phyloP scores from a whole-genome alignment of 2,329 filamentous ascomycete genomes.

The Paramyrothecium sp. region DNA sequence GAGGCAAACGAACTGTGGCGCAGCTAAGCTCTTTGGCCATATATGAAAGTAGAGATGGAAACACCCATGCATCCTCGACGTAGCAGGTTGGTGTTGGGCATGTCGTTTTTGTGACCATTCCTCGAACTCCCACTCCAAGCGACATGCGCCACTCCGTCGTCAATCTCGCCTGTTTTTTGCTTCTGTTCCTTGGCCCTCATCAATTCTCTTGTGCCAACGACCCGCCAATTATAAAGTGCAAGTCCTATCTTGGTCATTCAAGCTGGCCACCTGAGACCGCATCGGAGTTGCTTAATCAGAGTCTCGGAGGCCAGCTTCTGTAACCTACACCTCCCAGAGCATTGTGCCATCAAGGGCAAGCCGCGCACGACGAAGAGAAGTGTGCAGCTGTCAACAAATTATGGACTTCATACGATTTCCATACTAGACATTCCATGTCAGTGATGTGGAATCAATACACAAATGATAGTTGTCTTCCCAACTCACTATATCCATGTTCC shows the following conservation, averaged over 20 bases:
- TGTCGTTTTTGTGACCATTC: too few relatives aligned
- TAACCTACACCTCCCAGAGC: constrained; percentile 34
- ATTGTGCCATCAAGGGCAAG: constrained; percentile 25
- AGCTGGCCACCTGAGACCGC: constrained; percentile 45
- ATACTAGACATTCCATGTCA: constrained; percentile 26
- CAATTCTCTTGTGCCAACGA: too few relatives aligned
- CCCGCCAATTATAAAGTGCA: constrained; percentile 30
- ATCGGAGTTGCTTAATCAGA: constrained; percentile 46
- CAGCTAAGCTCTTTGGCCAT: too few relatives aligned
- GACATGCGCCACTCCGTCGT: too few relatives aligned
- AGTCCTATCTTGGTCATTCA: constrained; percentile 41
- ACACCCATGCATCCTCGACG: too few relatives aligned
- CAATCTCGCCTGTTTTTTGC: too few relatives aligned
- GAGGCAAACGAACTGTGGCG: too few relatives aligned
- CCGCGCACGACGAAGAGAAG: constrained; percentile 17
- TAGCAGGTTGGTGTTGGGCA: too few relatives aligned
- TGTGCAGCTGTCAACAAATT: constrained; percentile 24
- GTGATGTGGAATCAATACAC: constrained; percentile 39
- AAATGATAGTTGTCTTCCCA: constrained; percentile 50
- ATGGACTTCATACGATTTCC: constrained; percentile 26
- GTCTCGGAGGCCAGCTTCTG: constrained; percentile 40
- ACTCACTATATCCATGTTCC: constrained; percentile 30
- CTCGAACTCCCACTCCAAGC: too few relatives aligned
- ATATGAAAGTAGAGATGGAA: too few relatives aligned
- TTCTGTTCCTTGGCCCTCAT: too few relatives aligned